A percentile compares a stretch with the other conserved stretches of the same genome.
Conservation (phyloP, 257 asterid genomes). For the Dorcoceras hygrometricum region DNA sequence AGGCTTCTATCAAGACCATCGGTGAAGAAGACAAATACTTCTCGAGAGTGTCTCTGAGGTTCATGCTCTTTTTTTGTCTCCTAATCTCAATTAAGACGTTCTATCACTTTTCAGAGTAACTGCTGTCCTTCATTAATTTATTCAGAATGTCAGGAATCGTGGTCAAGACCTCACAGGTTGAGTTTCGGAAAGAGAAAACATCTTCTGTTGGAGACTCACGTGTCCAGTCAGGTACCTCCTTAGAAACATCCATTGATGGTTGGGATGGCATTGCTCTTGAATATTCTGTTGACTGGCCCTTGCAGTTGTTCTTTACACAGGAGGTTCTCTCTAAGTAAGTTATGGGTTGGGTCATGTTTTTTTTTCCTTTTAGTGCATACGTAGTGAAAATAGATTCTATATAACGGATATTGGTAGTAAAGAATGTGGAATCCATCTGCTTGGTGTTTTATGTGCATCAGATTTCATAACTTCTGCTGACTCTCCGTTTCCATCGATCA, state of each 20-base stretch:
- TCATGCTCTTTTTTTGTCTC: constrained; percentile 22
- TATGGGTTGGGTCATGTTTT: constrained; percentile 17
- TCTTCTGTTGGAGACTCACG: constrained; percentile 59
- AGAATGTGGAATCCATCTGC: constrained; percentile 7
- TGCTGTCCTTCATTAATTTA: constrained; percentile 26
- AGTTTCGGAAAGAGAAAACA: constrained; percentile 65
- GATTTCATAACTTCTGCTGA: constrained; percentile 24
- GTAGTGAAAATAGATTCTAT: constrained; percentile 15
- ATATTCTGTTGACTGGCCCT: constrained; percentile 94
- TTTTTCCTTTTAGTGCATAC: constrained; percentile 11
- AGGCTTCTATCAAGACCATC: constrained; percentile 95
- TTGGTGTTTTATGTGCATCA: constrained; percentile 20
- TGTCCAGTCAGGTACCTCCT: constrained; percentile 52
- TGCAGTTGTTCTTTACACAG: constrained; percentile 85
- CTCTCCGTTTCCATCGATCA: constrained; percentile 23
- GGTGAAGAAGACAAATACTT: constrained; percentile 93
- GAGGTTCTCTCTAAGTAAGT: constrained; percentile 95
- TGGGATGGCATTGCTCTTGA: constrained; percentile 97
- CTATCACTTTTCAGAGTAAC: constrained; percentile 3
- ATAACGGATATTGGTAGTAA: constrained; percentile 10
- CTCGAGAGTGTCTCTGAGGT: constrained; percentile 85
- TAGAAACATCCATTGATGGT: constrained; percentile 77
- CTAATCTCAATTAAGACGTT: constrained; percentile 13
- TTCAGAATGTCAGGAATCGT: constrained; percentile 75
- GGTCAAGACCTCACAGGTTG: constrained; percentile 61